phyloP scores from a whole-genome alignment of 768 basidiomycete species.

The Paxillus ammoniavirescens region DNA sequence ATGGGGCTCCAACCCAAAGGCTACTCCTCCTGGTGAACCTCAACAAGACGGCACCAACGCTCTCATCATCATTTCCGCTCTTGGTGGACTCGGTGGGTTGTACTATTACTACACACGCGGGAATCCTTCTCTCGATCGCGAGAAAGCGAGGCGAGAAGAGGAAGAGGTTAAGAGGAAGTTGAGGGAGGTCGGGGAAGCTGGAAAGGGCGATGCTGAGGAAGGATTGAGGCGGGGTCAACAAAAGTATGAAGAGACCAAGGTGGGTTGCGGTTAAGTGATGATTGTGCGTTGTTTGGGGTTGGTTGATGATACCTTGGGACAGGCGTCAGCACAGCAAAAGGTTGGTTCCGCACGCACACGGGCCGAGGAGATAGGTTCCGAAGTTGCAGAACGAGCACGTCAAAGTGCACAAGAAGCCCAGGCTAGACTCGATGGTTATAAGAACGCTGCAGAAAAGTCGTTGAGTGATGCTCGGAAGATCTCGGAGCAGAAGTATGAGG shows the following conservation, averaged over 20 bases:
- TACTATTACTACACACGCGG: conserved; percentile 38
- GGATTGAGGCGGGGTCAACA: conserved; percentile 28
- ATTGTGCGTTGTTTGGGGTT: neutral
- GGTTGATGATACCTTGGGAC: neutral
- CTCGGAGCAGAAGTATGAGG: conserved; percentile 28
- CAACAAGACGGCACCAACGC: conserved; percentile 21
- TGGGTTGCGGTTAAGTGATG: conserved; percentile 9
- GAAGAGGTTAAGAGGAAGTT: conserved; percentile 31
- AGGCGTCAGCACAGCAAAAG: conserved; percentile 23
- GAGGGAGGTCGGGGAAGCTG: conserved; percentile 27
- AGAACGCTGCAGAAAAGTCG: conserved; percentile 23
- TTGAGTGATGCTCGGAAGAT: conserved; percentile 22
- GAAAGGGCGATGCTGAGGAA: conserved; percentile 29
- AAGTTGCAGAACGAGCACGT: conserved; percentile 24
- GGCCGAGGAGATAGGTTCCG: conserved; percentile 24
- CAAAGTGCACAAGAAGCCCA: conserved; percentile 26
- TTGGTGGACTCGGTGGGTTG: conserved; percentile 33
- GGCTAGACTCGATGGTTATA: conserved; percentile 23
- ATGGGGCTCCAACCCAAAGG: conserved; percentile 3
- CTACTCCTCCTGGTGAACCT: conserved; percentile 2
- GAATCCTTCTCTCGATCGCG: conserved; percentile 17
- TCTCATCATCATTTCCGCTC: conserved; percentile 29
- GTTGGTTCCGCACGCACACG: conserved; percentile 8
- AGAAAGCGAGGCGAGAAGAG: conserved; percentile 30
- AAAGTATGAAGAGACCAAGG: conserved; percentile 36